phyloP scores from a whole-genome alignment of 2,329 filamentous ascomycete species.

The Penicillium paneum region DNA sequence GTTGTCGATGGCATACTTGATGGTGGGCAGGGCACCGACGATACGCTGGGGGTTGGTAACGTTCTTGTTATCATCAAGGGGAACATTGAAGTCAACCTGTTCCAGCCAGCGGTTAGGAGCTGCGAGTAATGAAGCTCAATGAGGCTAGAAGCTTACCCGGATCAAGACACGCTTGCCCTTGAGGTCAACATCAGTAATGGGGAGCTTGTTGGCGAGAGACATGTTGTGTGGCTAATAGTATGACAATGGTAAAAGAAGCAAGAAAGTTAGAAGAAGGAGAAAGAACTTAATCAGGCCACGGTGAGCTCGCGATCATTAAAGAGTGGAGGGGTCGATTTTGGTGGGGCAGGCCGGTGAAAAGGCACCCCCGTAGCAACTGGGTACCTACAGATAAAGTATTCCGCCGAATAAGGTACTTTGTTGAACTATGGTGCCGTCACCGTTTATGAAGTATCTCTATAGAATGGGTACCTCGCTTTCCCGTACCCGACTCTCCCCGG shows the following conservation, averaged over 20 bases:
- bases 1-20: conserved; percentile 88
- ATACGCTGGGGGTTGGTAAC: conserved; percentile 99
- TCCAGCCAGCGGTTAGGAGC: conserved; percentile 9
- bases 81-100: conserved; percentile 99
- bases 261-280: conserved; percentile 2
- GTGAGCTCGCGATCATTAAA: conserved; percentile 23
- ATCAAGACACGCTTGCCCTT: conserved; percentile 98
- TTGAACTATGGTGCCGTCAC: fast-evolving
- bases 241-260: conserved; percentile 8
- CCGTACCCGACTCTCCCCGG: conserved; percentile 23
- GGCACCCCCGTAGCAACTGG: conserved; percentile 10
- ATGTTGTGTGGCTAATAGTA: conserved; percentile 51
- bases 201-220: conserved; percentile 98
- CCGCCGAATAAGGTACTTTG: conserved; percentile 2
- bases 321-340: conserved; percentile 22
- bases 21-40: conserved; percentile 88
- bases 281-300: conserved; percentile 23
- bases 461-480: neutral
- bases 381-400: conserved; percentile 17
- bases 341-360: conserved; percentile 27
- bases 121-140: conserved; percentile 16
- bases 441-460: neutral
- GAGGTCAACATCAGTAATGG: conserved; percentile 92
- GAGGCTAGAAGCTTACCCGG: conserved; percentile 63
- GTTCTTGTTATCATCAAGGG: conserved; percentile 86